Evolutionary conservation across 176 grass and related monocot species (phyloP), one percentile per base, ranked within the genome.

Genomic region (Typha latifolia): DNA sequence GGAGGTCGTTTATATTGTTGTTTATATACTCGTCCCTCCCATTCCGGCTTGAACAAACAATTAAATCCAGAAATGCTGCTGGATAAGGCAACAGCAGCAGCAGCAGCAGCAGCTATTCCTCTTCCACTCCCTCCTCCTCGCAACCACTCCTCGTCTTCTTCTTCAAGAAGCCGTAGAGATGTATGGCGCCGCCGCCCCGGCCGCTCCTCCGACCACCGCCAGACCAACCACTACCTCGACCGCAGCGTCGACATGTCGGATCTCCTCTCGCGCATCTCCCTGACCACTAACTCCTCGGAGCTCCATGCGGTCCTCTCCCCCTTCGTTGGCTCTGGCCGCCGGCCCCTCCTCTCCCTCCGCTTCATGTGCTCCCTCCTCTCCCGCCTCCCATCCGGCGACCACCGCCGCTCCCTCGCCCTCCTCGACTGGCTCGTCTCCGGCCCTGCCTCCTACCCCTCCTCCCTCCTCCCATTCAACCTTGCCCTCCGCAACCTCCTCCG

Each of bases 321-420:
- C 24, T 85, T 80, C 76, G 80, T 81, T 2, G 74, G 77, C 9
- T 14, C 82, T 12, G 57, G 37, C 0, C 5, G 66, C 24, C 12
- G 51, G 3, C 67, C 73, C 43, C 51, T 61, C 9, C 75, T 92
- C 63, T 97, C 93, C 5, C 69, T 71, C 12, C 93, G 88, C 51
- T 87, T 97, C 83, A 87, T 97, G 83, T 82, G 86, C 73, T 84
- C 93, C 49, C 80, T 97, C 74, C 88, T 97, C 67, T 97, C 85
- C 48, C 88, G 86, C 83, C 66, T 85, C 12, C 57, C 75, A 2
- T 37, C 34, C 34, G 34, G 34, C 21, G 74, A 85, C 63, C 77
- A 72, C 14, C 88, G 84, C 21, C 93, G 85, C n/a, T 87, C 88
- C 66, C 75, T 97, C 61, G 85, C 85, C 19, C 81, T 97, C 26